These are phyloP conservation scores for Gastrolobium bilobum DNA, from an alignment of 306 rosid species.

Conservation along the genomic window DNA sequence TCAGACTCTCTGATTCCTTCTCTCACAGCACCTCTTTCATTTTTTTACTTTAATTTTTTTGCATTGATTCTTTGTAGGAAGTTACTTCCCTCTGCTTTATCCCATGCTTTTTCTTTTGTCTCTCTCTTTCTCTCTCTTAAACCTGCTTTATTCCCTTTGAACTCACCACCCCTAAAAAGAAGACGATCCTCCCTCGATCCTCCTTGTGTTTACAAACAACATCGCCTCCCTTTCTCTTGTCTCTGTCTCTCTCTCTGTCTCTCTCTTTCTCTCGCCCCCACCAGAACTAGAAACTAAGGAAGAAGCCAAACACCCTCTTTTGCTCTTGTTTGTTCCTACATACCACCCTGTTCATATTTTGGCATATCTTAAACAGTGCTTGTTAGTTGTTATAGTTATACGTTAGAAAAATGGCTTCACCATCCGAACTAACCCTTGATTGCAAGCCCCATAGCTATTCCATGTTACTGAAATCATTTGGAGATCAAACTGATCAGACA, in stretches of 20 bases:
- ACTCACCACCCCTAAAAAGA: constrained; percentile 85
- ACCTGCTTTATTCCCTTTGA: constrained; percentile 87
- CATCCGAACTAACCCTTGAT: constrained; percentile 84
- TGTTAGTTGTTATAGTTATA: neutral
- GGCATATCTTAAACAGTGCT: constrained; percentile 49
- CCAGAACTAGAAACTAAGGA: constrained; percentile 53
- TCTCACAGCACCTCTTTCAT: constrained; percentile 54
- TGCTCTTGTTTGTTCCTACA: constrained; percentile 74
- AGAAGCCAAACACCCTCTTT: constrained; percentile 84
- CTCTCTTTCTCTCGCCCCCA: constrained; percentile 53
- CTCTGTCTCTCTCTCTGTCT: constrained; percentile 50
- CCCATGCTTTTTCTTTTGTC: constrained; percentile 59
- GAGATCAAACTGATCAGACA: constrained; percentile 68
- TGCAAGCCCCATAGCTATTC: constrained; percentile 88
- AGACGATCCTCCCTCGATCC: constrained; percentile 82
- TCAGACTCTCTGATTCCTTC: constrained; percentile 89
- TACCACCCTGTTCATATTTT: constrained; percentile 58
- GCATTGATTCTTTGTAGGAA: constrained; percentile 90
- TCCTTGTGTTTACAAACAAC: constrained; percentile 82
- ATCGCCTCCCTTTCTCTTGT: constrained; percentile 53
- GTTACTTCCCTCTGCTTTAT: constrained; percentile 87
- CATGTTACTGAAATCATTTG: constrained; percentile 83
- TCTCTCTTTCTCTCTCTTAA: constrained; percentile 56
- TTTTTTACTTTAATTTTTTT: constrained; percentile 53
- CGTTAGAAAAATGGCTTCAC: constrained; percentile 73